These are phyloP conservation scores for carrot (Daucus carota) DNA, from an alignment of 129 eudicot species.

Conservation along the genomic window DH1_v3.0 NC_030389.2:3361001-3361500, in stretches of 20 bases:
- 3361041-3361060: conserved; percentile 3
- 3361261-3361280: conserved; percentile 96
- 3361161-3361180: conserved; percentile 99
- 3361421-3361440: neutral
- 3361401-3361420: neutral
- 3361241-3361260: conserved; percentile 88
- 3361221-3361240: conserved; percentile 61
- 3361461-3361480: neutral
- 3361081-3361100: conserved; percentile 27
- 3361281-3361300: conserved; percentile 90
- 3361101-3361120: conserved; percentile 12
- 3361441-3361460: neutral
- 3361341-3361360: conserved; percentile 11
- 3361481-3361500: neutral
- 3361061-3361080: conserved; percentile 36
- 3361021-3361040: conserved; percentile 9
- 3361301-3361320: conserved; percentile 66
- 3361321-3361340: conserved; percentile 94
- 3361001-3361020: neutral
- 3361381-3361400: neutral
- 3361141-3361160: conserved; percentile 86
- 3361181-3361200: conserved; percentile 87
- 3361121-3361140: conserved; percentile 39
- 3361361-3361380: neutral
- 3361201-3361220: conserved; percentile 97